Conservation (phyloP, 2,329 filamentous ascomycete genomes). For the Aspergillus flavus region DNA sequence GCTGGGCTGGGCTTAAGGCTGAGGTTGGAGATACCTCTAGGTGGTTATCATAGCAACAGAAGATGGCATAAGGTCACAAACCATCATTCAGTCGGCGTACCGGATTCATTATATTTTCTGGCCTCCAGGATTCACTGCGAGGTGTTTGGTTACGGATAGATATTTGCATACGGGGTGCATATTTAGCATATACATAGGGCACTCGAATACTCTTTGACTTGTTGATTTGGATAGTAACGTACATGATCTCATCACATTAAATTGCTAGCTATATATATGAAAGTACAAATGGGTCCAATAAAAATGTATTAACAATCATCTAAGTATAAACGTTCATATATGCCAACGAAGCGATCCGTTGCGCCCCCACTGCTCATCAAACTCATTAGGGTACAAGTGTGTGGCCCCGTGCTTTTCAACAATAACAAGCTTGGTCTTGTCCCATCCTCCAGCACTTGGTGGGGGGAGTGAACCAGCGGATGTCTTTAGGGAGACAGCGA, state of each 20-base stretch:
- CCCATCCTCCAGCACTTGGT: slow-evolving; percentile 28
- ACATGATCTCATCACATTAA: slow-evolving; percentile 1
- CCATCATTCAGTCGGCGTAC: slow-evolving; percentile 1
- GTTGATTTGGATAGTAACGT: neutral
- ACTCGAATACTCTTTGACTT: neutral
- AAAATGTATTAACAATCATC: slow-evolving; percentile 16
- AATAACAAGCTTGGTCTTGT: slow-evolving; percentile 18
- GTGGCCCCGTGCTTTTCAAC: slow-evolving; percentile 18
- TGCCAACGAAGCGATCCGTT: slow-evolving; percentile 20
- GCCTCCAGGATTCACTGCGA: neutral
- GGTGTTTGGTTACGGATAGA: neutral
- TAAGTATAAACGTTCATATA: slow-evolving; percentile 17
- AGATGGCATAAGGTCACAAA: neutral
- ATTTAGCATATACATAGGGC: neutral
- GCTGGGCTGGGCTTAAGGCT: neutral
- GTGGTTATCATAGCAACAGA: neutral
- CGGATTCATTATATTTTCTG: neutral
- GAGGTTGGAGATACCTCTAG: neutral
- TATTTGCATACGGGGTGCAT: neutral
- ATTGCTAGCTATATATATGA: slow-evolving; percentile 5
- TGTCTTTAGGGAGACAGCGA: slow-evolving; percentile 20
- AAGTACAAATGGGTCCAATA: neutral
- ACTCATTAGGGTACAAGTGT: slow-evolving; percentile 24
- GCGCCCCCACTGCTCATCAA: slow-evolving; percentile 24
- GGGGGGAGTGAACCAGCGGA: slow-evolving; percentile 17